A percentile compares a stretch with the other conserved stretches of the same genome.
phyloP scores from a whole-genome alignment of 371 early-diverging fungal species.

The Apophysomyces elegans region DNA sequence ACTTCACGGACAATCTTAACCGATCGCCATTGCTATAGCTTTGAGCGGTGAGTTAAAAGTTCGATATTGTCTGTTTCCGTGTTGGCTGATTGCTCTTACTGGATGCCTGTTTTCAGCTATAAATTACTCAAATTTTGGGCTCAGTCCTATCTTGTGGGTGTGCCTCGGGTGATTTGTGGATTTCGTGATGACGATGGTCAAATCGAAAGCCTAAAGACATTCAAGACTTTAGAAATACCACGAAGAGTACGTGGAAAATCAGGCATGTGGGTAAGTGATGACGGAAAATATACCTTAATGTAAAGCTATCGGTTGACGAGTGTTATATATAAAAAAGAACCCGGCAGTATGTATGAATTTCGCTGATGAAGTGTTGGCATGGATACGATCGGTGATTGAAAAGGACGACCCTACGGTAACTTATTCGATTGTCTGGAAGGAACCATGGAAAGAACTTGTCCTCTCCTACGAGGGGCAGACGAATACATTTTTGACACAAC shows the following conservation, averaged over 20 bases:
- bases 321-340: conserved; percentile 28
- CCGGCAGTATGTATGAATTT: conserved; percentile 57
- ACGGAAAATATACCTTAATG: neutral
- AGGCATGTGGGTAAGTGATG: conserved; percentile 62
- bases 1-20: conserved; percentile 74
- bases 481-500: conserved; percentile 50
- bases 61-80: too few relatives aligned
- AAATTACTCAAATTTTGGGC: conserved; percentile 92
- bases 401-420: conserved; percentile 48
- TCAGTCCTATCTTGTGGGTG: conserved; percentile 90
- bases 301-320: neutral
- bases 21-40: conserved; percentile 52
- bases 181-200: conserved; percentile 82
- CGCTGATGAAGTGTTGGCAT: conserved; percentile 46
- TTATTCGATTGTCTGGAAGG: conserved; percentile 45
- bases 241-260: conserved; percentile 67
- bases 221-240: conserved; percentile 84
- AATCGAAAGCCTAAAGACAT: conserved; percentile 56
- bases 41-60: conserved; percentile 60
- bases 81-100: too few relatives aligned
- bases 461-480: conserved; percentile 29
- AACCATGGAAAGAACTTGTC: conserved; percentile 46
- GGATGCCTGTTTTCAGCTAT: conserved; percentile 41
- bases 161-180: conserved; percentile 82
- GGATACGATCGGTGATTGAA: conserved; percentile 38